These are phyloP conservation scores for Hypericum perforatum DNA, from an alignment of 345 rosid genomes.

Conservation along the genomic window DNA sequence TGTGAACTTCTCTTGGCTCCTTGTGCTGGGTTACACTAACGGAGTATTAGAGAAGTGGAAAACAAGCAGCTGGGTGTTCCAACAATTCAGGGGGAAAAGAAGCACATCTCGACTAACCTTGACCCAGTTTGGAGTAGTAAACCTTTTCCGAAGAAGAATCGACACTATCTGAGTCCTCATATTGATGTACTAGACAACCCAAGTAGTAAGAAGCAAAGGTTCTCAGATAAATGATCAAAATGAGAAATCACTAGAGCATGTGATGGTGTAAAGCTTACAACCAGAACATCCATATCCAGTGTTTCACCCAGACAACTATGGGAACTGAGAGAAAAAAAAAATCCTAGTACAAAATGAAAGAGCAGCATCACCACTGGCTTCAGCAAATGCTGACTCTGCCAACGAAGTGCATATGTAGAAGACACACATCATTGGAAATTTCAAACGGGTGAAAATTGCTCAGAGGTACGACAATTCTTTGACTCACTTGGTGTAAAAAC, in stretches of 20 bases:
- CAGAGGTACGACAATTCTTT: not conserved
- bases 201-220: constrained; percentile 9
- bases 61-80: constrained; percentile 7
- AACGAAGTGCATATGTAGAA: too few relatives aligned
- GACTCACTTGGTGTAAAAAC: constrained; percentile 61
- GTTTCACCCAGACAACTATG: too few relatives aligned
- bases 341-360: too few relatives aligned
- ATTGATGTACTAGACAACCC: constrained; percentile 52
- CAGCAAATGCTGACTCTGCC: too few relatives aligned
- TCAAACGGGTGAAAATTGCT: not conserved
- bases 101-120: constrained; percentile 45
- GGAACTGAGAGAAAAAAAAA: too few relatives aligned
- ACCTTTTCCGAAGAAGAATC: constrained; percentile 76
- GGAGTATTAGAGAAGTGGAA: constrained; percentile 15
- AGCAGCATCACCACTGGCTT: too few relatives aligned
- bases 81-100: constrained; percentile 9
- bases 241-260: too few relatives aligned
- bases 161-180: constrained; percentile 80
- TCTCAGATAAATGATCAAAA: too few relatives aligned
- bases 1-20: constrained; percentile 98
- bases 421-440: too few relatives aligned
- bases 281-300: too few relatives aligned
- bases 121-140: constrained; percentile 93
- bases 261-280: too few relatives aligned
- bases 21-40: constrained; percentile 58